Evolutionary conservation across 2,329 filamentous ascomycete species (phyloP), one percentile per base, ranked within the genome.

Genomic region (Penicillium sp.): DNA sequence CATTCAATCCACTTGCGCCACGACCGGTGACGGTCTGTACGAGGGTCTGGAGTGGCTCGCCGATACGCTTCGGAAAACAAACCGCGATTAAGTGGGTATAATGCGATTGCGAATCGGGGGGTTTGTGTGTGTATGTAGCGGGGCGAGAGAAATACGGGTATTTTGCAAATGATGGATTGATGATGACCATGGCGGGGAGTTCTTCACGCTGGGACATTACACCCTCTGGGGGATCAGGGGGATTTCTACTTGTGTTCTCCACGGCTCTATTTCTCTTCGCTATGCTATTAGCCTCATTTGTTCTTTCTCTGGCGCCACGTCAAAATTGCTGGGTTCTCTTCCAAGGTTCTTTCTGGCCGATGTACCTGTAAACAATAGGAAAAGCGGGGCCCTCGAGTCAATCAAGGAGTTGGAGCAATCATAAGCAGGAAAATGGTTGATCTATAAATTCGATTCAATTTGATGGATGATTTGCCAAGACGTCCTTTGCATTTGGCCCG

Each of bases 1-100:
- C 79, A 96, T 96, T 73, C 90, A 96, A 88, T 95, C 90, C 54
- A 96, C 92, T 67, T 96, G 90, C 76, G 90, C 90, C 69, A 96
- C 92, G 57, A 95, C 89, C 55, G 90, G 90, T 79, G 92, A 96
- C 71, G 90, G 90, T 87, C 85, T 96, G 62, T 96, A 96, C 73
- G 90, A 96, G 75, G 90, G 90, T 82, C 86, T 96, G 62, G 89
- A 90, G 75, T 90, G 85, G 84, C 81, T 89, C 64, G 83, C 84
- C 68, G 82, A 79, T 68, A 84, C 84, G 62, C 80, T 92, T 69
- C 80, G 82, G 70, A 89, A 89, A 78, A 64, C 67, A 44, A 68
- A 69, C 54, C 68, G 68, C 60, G 66, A 69, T 52, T 73, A 69
- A 62, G 57, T 50, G 51, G 50, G 47, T 53, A 50, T 56, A 55